These are phyloP conservation scores for Pleurotus pulmonarius DNA, from an alignment of 768 basidiomycete genomes.

Conservation along the genomic window DNA sequence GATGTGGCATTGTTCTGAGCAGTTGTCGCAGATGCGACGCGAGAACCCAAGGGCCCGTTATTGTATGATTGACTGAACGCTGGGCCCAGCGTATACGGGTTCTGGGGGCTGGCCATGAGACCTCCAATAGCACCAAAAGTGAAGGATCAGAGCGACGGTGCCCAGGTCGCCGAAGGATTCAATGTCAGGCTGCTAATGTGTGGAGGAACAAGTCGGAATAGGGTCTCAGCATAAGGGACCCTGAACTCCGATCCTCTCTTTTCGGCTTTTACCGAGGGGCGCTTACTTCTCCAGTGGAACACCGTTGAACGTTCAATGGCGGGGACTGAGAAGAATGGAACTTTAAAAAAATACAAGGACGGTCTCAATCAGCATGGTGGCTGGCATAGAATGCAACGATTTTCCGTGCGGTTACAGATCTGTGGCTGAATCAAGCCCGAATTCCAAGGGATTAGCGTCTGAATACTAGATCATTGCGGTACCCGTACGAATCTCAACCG, in stretches of 20 bases:
- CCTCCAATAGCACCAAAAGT: background rate
- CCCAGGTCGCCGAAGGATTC: background rate
- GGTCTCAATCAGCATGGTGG: too few species aligned
- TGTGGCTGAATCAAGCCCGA: too few species aligned
- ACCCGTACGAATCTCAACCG: too few species aligned
- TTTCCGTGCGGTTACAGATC: too few species aligned
- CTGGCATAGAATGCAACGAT: too few species aligned
- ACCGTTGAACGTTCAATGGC: too few species aligned
- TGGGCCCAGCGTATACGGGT: background rate
- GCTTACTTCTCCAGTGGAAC: too few species aligned
- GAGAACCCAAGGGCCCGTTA: background rate
- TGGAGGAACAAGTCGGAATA: conserved; percentile 8
- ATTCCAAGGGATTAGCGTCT: too few species aligned
- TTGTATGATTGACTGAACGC: background rate
- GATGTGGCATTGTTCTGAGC: background rate
- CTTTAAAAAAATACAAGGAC: too few species aligned
- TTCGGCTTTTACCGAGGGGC: background rate
- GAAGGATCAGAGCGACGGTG: background rate
- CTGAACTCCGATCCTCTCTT: background rate
- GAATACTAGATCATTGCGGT: too few species aligned
- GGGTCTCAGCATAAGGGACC: background rate
- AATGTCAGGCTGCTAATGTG: background rate
- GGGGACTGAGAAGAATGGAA: too few species aligned
- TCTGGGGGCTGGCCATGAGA: background rate
- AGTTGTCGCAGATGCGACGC: background rate